phyloP scores from a whole-genome alignment of 163 green algal species.

The Chloroidium sp. region DNA sequence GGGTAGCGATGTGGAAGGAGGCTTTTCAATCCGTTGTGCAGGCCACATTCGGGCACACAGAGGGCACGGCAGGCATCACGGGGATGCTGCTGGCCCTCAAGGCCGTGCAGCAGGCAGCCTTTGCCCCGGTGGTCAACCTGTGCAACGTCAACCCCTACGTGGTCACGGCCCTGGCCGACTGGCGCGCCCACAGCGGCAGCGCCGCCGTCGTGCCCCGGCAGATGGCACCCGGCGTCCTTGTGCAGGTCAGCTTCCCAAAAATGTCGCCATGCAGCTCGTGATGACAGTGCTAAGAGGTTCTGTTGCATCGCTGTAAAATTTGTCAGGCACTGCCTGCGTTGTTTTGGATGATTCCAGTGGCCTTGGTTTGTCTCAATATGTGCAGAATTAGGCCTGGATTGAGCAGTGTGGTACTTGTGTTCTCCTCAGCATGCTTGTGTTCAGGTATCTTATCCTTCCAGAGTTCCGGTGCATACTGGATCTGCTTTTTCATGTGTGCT shows the following conservation, averaged over 20 bases:
- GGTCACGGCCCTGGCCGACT: conserved; percentile 17
- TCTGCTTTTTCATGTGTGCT: neutral
- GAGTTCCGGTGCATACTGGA: neutral
- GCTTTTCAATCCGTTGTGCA: neutral
- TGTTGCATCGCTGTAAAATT: no score
- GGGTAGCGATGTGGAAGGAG: no score
- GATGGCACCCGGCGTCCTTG: neutral
- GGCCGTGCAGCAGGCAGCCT: neutral
- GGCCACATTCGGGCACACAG: conserved; percentile 22
- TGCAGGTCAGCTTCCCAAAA: neutral
- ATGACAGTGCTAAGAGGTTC: no score
- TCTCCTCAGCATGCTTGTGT: no score
- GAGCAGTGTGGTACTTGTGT: no score
- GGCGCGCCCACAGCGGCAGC: neutral
- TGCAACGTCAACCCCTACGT: conserved; percentile 53
- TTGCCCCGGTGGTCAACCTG: conserved; percentile 41
- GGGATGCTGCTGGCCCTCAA: conserved; percentile 21
- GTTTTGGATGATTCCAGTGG: no score
- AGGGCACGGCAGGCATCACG: conserved; percentile 15
- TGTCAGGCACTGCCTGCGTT: no score
- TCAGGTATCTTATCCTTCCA: no score
- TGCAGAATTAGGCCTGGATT: no score
- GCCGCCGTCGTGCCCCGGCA: conserved; percentile 1
- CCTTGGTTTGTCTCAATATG: no score
- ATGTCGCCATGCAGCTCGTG: no score